Conservation (phyloP, 768 basidiomycete species). For the Kwoniella sp. region DNA sequence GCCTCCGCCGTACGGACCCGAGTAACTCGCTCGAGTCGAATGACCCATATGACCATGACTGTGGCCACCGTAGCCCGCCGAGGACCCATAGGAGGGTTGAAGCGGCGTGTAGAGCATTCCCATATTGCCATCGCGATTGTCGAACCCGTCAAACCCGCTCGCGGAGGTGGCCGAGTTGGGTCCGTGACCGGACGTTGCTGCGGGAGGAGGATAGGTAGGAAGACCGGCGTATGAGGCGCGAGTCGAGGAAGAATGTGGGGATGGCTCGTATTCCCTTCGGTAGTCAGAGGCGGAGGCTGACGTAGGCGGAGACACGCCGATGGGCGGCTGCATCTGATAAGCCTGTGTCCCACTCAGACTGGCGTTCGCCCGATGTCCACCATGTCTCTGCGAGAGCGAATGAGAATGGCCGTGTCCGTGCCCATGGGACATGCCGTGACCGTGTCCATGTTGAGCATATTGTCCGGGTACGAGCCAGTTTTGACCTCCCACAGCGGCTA, state of each 20-base stretch:
- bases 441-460: conserved; percentile 17
- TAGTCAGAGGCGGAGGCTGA: conserved; percentile 3
- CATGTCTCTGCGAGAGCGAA: conserved; percentile 8
- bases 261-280: conserved; percentile 35
- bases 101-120: conserved; percentile 50
- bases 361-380: conserved; percentile 19
- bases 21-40: conserved; percentile 42
- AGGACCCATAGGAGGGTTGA: conserved; percentile 30
- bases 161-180: conserved; percentile 19
- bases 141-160: conserved; percentile 40
- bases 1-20: conserved; percentile 37
- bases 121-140: conserved; percentile 30
- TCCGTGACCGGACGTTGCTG: conserved; percentile 24
- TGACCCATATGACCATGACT: conserved; percentile 26
- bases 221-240: conserved; percentile 20
- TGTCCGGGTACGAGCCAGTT: conserved; percentile 48
- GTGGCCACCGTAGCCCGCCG: not conserved
- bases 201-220: conserved; percentile 47
- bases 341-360: conserved; percentile 15
- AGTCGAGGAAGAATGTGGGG: conserved; percentile 18
- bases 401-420: conserved; percentile 16
- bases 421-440: conserved; percentile 9
- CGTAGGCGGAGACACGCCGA: conserved; percentile 34
- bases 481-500: conserved; percentile 42
- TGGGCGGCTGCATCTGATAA: conserved; percentile 49